A percentile compares a stretch with the other conserved stretches of the same genome.
phyloP scores from a whole-genome alignment of 163 green algal genomes.

The Coccomyxa subellipsoidea region DNA sequence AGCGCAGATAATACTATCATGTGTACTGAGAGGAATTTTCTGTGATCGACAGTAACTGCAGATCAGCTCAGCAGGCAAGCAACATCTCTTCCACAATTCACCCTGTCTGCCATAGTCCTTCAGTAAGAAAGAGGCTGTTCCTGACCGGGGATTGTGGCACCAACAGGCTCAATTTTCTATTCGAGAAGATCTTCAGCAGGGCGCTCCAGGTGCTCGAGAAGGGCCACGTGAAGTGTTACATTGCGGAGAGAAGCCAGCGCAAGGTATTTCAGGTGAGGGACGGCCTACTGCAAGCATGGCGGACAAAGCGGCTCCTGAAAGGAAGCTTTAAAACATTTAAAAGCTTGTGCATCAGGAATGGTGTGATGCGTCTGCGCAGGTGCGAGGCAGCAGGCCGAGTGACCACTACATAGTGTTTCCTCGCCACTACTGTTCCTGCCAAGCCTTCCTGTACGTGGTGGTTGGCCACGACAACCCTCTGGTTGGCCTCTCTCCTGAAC shows the following conservation, averaged over 20 bases:
- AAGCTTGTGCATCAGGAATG: too few relatives aligned
- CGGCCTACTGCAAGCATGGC: too few relatives aligned
- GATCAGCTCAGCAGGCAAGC: not conserved
- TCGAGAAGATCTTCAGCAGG: slow-evolving; percentile 68
- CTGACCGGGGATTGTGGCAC: not conserved
- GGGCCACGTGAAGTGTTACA: slow-evolving; percentile 59
- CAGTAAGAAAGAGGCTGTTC: too few relatives aligned
- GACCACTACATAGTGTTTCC: slow-evolving; percentile 75
- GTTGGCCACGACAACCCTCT: slow-evolving; percentile 53
- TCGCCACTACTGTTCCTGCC: slow-evolving; percentile 78
- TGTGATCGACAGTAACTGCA: not conserved
- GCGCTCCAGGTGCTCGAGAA: slow-evolving; percentile 73
- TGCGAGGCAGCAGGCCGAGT: slow-evolving; percentile 35
- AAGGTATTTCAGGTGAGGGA: slow-evolving; percentile 72
- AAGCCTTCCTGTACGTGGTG: slow-evolving; percentile 79
- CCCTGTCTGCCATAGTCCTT: too few relatives aligned
- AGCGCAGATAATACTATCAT: not conserved
- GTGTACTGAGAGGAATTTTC: not conserved
- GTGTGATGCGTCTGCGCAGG: too few relatives aligned
- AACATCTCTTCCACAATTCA: not conserved
- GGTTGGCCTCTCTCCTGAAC: not conserved
- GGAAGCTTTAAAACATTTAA: too few relatives aligned
- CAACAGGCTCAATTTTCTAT: slow-evolving; percentile 66
- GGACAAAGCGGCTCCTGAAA: too few relatives aligned
- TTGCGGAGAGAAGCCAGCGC: slow-evolving; percentile 51